These are phyloP conservation scores for Mesembryanthemum crystallinum DNA, from an alignment of 148 eudicot species.

Conservation along the genomic window DNA sequence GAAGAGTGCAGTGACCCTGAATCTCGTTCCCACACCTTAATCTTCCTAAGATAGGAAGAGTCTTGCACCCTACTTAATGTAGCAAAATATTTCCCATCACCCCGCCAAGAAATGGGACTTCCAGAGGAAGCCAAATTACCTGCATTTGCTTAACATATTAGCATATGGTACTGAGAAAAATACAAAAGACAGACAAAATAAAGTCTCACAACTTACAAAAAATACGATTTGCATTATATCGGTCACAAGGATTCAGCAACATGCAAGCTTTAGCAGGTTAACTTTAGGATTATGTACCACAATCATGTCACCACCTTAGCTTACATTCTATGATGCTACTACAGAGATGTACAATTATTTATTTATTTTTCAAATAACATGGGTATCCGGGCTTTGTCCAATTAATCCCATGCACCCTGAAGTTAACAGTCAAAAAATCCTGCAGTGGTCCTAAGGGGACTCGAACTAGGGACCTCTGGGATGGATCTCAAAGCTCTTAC, in stretches of 20 bases:
- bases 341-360: neutral
- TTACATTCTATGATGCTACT: neutral
- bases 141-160: conserved; percentile 29
- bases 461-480: too few relatives aligned
- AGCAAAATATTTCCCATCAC: conserved; percentile 93
- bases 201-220: conserved; percentile 6
- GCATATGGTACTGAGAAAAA: neutral
- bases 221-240: neutral
- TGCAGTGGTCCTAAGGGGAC: too few relatives aligned
- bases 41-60: conserved; percentile 45
- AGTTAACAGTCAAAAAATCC: too few relatives aligned
- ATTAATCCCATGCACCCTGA: too few relatives aligned
- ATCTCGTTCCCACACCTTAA: conserved; percentile 95
- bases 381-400: too few relatives aligned
- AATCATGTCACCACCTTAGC: neutral
- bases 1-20: conserved; percentile 68
- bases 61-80: conserved; percentile 56
- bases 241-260: neutral
- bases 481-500: too few relatives aligned
- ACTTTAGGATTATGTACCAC: neutral
- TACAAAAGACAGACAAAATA: neutral
- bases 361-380: too few relatives aligned
- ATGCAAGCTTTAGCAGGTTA: neutral
- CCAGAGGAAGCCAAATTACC: conserved; percentile 41
- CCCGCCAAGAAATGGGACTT: conserved; percentile 81